Percentiles rank a stretch among this genome's conserved stretches.
These are phyloP conservation scores for Starmerella powellii DNA, from an alignment of 805 yeast species.

Conservation along the genomic window DNA sequence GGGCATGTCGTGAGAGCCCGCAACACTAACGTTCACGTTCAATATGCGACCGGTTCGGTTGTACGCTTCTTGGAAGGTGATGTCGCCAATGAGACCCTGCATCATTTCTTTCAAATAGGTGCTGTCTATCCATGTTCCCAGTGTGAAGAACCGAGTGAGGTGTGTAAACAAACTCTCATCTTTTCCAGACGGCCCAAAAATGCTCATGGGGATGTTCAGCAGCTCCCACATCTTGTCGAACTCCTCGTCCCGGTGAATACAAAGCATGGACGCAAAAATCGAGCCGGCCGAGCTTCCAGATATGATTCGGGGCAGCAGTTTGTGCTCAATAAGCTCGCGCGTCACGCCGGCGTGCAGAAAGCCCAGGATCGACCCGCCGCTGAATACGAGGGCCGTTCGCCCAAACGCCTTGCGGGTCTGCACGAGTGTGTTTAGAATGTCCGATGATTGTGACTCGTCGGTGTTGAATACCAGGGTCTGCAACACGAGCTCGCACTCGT, in stretches of 20 bases:
- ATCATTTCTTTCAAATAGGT: constrained; percentile 58
- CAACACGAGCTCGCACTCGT: constrained; percentile 55
- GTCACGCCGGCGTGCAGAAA: constrained; percentile 85
- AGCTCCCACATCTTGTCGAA: constrained; percentile 39
- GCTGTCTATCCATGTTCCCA: constrained; percentile 83
- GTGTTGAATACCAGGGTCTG: constrained; percentile 25
- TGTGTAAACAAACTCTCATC: constrained; percentile 42
- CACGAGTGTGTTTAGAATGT: constrained; percentile 62
- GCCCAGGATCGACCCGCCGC: constrained; percentile 95
- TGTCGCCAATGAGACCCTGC: constrained; percentile 68
- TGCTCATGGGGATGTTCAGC: constrained; percentile 39
- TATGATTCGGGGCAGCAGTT: constrained; percentile 70
- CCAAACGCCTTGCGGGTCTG: constrained; percentile 90
- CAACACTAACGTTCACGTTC: constrained; percentile 87
- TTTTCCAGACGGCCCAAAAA: constrained; percentile 45
- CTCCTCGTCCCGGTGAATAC: constrained; percentile 69
- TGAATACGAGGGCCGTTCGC: constrained; percentile 81
- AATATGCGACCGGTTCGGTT: constrained; percentile 87
- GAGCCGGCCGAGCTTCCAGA: constrained; percentile 97
- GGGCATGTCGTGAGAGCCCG: constrained; percentile 84
- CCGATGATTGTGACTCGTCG: constrained; percentile 41
- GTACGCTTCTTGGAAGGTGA: constrained; percentile 89
- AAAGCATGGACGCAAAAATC: constrained; percentile 77
- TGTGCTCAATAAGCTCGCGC: constrained; percentile 60
- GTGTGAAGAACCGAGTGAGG: constrained; percentile 54